A percentile compares a stretch with the other conserved stretches of the same genome.
phyloP scores from a whole-genome alignment of 1,284 basidiomycete species.

The Paramarasmius palmivorus region DNA sequence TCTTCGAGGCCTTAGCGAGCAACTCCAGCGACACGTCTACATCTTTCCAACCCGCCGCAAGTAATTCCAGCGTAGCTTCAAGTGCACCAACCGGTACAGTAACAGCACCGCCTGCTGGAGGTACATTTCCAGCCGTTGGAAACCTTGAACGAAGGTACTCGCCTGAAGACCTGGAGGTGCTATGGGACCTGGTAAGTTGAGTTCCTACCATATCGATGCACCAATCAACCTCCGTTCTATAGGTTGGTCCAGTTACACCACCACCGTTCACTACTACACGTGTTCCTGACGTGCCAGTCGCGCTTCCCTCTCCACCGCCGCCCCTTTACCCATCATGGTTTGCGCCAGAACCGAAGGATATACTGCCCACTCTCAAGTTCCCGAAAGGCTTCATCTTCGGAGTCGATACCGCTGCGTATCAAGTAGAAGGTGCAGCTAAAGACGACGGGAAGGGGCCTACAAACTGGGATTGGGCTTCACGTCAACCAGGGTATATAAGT shows the following conservation, averaged over 20 bases:
- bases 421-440: slow-evolving; percentile 50
- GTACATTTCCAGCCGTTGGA: slow-evolving; percentile 36
- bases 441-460: slow-evolving; percentile 49
- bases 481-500: slow-evolving; percentile 37
- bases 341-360: slow-evolving; percentile 37
- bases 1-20: no score
- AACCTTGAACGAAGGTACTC: slow-evolving; percentile 41
- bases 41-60: no score
- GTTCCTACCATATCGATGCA: background rate
- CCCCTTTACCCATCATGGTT: slow-evolving; percentile 46
- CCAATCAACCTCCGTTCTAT: background rate
- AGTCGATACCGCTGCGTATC: slow-evolving; percentile 48
- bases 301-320: slow-evolving; percentile 43
- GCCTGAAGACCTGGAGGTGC: slow-evolving; percentile 32
- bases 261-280: slow-evolving; percentile 48
- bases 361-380: slow-evolving; percentile 40
- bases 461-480: slow-evolving; percentile 50
- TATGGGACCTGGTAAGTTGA: slow-evolving; percentile 42
- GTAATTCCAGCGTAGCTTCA: no score
- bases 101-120: background rate
- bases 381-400: slow-evolving; percentile 46
- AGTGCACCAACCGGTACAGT: no score
- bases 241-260: slow-evolving; percentile 44
- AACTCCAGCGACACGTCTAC: no score
- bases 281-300: slow-evolving; percentile 36